Conservation (phyloP, 805 yeast genomes). For the Teunomyces cretensis region DNA sequence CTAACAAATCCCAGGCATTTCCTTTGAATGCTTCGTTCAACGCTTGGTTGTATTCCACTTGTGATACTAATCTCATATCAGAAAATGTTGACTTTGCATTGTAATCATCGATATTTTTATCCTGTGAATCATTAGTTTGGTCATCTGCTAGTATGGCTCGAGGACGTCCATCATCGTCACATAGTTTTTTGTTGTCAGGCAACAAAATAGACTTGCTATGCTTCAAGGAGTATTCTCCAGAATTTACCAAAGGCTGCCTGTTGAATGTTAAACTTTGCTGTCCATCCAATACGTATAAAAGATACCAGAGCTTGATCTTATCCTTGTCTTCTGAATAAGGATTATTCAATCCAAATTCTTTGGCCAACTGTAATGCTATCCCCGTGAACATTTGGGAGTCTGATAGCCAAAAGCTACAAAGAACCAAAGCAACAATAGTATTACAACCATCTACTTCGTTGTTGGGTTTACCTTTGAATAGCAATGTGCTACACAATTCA, state of each 20-base stretch:
- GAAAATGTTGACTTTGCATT: constrained; percentile 22
- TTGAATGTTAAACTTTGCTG: constrained; percentile 64
- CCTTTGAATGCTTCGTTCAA: constrained; percentile 56
- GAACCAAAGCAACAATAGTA: constrained; percentile 60
- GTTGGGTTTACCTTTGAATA: constrained; percentile 37
- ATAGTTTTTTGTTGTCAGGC: constrained; percentile 5
- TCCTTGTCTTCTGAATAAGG: constrained; percentile 34
- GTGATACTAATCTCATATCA: constrained; percentile 62
- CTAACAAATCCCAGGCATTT: constrained; percentile 58
- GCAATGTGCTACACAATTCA: constrained; percentile 32
- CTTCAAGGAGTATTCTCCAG: constrained; percentile 43
- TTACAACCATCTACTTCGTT: constrained; percentile 53
- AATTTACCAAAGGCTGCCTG: constrained; percentile 54
- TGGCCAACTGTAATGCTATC: constrained; percentile 64
- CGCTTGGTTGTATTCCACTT: constrained; percentile 68
- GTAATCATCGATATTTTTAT: constrained; percentile 7
- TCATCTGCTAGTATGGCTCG: neutral
- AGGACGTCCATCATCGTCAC: neutral
- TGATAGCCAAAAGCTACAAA: constrained; percentile 70
- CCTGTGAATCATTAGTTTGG: neutral
- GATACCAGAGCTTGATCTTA: constrained; percentile 62
- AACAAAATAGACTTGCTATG: constrained; percentile 42
- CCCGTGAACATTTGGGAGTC: constrained; percentile 67
- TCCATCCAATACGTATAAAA: constrained; percentile 64
- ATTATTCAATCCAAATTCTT: constrained; percentile 47